Evolutionary conservation across 768 basidiomycete genomes (phyloP), one percentile per base, ranked within the genome.

Genomic region (Tulasnella sp.): DNA sequence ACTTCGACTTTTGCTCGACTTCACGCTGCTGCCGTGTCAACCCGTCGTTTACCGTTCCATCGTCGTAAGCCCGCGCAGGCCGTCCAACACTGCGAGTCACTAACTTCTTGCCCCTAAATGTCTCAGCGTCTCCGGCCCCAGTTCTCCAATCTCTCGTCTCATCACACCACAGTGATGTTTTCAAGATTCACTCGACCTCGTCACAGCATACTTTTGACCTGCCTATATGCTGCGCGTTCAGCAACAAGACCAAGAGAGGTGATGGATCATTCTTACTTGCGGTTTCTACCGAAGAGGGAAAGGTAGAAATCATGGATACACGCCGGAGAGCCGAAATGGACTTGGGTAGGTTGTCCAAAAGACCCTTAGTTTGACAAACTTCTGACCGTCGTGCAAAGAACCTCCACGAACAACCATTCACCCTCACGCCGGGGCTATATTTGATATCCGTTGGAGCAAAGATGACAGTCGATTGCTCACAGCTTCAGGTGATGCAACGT

Each of bases 61-160:
- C 74, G 46, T 16, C 35, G 74, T 75, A 37, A 75, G 73, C 29
- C 57, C n/a, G 3, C 11, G n/a, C 57, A 61, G 0, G 11, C 57
- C 23, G 26, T 37, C n/a, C 70, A 39, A 11, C 35, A n/a, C 42
- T n/a, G 32, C 42, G 23, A 10, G 29, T 72, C 18, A 3, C 35
- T n/a, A 72, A n/a, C 42, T 11, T 37, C 18, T 40, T 37, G 13
- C 20, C 11, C 70, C 7, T 13, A 20, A 72, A 6, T 18, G 23
- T 74, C 55, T 26, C 26, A 79, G 78, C 55, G 26, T 79, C 78
- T 23, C 26, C 61, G 11, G 37, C 29, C 7, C 6, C 74, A 37
- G 69, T 79, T 37, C 74, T 79, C 39, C 74, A 77, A 51, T 77
- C 74, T 29, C 42, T 79, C 26, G 78, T 79, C 23, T 79, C 78